Evolutionary conservation across 495 filamentous ascomycete species (phyloP).

Genomic region (Clavariopsis aquatica): DNA sequence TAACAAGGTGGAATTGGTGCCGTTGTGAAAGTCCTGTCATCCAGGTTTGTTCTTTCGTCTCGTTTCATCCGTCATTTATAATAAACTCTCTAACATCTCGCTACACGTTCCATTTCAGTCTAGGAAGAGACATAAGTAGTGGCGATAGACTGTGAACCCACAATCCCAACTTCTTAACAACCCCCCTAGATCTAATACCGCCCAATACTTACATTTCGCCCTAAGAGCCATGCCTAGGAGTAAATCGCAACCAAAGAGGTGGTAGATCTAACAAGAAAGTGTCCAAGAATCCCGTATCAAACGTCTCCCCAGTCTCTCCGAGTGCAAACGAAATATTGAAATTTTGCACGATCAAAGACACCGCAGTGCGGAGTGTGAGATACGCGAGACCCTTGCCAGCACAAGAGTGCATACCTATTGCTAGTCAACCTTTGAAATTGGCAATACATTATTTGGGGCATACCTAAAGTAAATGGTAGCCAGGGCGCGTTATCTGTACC

Average conservation of each 20-base stretch:
- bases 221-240: no score
- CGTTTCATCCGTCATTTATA: no score
- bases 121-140: no score
- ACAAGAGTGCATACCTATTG: constrained; percentile 49
- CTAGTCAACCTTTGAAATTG: not conserved
- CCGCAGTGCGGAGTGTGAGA: constrained; percentile 52
- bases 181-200: no score
- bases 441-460: not conserved
- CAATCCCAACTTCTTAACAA: no score
- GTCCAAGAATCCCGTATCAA: constrained; percentile 21
- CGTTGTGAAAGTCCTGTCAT: no score
- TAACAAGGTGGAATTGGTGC: no score
- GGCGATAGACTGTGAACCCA: no score
- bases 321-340: constrained; percentile 51
- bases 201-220: no score
- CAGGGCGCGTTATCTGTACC: constrained; percentile 52
- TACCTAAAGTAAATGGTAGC: constrained; percentile 53
- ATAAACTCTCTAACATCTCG: no score
- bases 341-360: constrained; percentile 47
- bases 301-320: constrained; percentile 45
- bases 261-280: constrained; percentile 15
- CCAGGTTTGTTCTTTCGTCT: no score
- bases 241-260: constrained; percentile 24
- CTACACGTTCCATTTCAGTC: no score
- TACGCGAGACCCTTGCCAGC: constrained; percentile 56